phyloP scores from a whole-genome alignment of 2,329 filamentous ascomycete species.

The Fusarium equiseti region DNA sequence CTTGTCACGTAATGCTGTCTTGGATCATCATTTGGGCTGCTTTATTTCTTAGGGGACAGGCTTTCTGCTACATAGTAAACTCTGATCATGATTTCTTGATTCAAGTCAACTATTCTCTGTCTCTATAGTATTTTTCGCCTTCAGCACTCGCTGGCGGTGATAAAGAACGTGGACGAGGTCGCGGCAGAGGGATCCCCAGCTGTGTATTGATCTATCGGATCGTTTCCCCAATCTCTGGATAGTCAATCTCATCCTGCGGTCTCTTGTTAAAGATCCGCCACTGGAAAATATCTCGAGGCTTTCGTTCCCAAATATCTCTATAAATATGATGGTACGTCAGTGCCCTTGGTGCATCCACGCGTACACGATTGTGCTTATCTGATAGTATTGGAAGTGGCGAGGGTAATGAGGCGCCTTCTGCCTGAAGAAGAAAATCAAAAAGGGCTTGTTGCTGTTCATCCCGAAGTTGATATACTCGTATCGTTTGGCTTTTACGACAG shows the following conservation, averaged over 20 bases:
- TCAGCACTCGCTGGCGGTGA: neutral
- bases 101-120: neutral
- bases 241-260: slow-evolving; percentile 29
- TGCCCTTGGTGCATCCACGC: slow-evolving; percentile 18
- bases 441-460: slow-evolving; percentile 23
- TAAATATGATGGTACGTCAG: slow-evolving; percentile 24
- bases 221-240: slow-evolving; percentile 18
- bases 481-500: slow-evolving; percentile 20
- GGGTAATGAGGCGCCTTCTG: neutral
- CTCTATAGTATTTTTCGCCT: neutral
- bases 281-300: slow-evolving; percentile 2
- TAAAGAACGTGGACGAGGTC: neutral
- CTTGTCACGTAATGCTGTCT: neutral
- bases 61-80: too few species aligned
- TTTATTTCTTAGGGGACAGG: too few species aligned
- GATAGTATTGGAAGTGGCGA: slow-evolving; percentile 20
- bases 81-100: rapidly evolving
- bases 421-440: slow-evolving; percentile 13
- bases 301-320: slow-evolving; percentile 31
- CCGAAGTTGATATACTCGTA: slow-evolving; percentile 27
- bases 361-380: slow-evolving; percentile 16
- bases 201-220: slow-evolving; percentile 15
- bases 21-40: too few species aligned
- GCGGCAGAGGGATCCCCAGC: neutral
- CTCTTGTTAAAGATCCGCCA: slow-evolving; percentile 9